Conservation (phyloP, 1,284 basidiomycete genomes). For the Rhodotorula mucilaginosa region DNA sequence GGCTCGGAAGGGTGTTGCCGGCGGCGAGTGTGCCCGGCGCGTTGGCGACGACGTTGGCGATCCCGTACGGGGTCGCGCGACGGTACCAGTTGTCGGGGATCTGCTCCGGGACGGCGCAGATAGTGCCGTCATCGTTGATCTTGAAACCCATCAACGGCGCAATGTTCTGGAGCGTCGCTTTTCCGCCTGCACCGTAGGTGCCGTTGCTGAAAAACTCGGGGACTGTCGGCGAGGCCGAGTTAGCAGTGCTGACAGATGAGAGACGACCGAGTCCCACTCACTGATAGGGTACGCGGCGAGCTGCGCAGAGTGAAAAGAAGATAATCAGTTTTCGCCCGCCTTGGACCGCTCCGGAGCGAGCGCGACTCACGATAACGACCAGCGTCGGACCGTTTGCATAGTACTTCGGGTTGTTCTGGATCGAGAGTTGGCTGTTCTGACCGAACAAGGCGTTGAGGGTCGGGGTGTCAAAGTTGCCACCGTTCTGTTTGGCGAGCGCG, state of each 20-base stretch:
- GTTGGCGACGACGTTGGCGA: slow-evolving; percentile 7
- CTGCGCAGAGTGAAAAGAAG: not conserved
- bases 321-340: not conserved
- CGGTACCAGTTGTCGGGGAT: slow-evolving; percentile 17
- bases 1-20: not conserved
- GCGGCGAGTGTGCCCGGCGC: not conserved
- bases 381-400: slow-evolving; percentile 1
- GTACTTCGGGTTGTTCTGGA: not conserved
- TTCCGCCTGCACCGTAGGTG: slow-evolving; percentile 7
- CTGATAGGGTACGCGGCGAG: not conserved
- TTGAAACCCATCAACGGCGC: slow-evolving; percentile 3
- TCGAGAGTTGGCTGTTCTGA: not conserved
- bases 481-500: slow-evolving; percentile 5
- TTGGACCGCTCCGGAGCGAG: not conserved
- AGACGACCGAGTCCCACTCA: not conserved
- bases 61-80: slow-evolving; percentile 6
- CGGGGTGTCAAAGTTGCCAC: slow-evolving; percentile 1
- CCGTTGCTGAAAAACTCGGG: slow-evolving; percentile 10
- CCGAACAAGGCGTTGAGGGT: slow-evolving; percentile 4
- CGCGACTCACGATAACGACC: slow-evolving; percentile 5
- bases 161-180: slow-evolving; percentile 2
- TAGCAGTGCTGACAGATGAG: not conserved
- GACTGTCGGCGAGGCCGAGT: not conserved
- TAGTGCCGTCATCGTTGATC: slow-evolving; percentile 8
- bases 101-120: slow-evolving; percentile 4